phyloP scores from a whole-genome alignment of 164 flowering plant genomes.

The Nelumbo lutea region DNA sequence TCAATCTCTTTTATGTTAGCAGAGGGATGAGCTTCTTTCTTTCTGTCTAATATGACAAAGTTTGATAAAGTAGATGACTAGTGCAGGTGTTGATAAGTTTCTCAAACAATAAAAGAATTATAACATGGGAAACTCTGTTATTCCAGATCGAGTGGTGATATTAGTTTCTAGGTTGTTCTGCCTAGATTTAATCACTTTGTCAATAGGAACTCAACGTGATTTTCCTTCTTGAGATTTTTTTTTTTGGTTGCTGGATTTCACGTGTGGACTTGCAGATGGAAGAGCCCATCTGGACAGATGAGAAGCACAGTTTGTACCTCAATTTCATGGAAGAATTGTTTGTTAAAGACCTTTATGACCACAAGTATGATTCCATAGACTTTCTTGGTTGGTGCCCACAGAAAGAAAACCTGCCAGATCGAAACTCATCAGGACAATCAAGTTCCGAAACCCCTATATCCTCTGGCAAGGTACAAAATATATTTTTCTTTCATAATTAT shows the following conservation, averaged over 20 bases:
- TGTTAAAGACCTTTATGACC: slow-evolving; percentile 44
- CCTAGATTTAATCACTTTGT: background rate
- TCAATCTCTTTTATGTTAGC: too few species aligned
- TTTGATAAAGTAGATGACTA: too few species aligned
- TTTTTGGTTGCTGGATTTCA: background rate
- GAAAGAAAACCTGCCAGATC: slow-evolving; percentile 15
- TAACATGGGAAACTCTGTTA: background rate
- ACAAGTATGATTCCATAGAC: slow-evolving; percentile 31
- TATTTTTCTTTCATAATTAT: background rate
- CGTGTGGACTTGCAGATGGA: slow-evolving; percentile 27
- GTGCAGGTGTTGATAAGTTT: too few species aligned
- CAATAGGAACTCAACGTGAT: background rate
- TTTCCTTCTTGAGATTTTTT: background rate
- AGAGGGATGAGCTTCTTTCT: too few species aligned
- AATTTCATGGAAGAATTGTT: slow-evolving; percentile 82
- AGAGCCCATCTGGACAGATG: slow-evolving; percentile 69
- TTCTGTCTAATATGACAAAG: too few species aligned
- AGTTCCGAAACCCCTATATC: slow-evolving; percentile 11
- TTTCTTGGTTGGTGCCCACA: slow-evolving; percentile 21
- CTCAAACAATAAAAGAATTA: too few species aligned
- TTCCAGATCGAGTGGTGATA: background rate
- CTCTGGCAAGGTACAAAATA: slow-evolving; percentile 51
- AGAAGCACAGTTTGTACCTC: slow-evolving; percentile 80
- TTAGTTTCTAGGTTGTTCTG: background rate
- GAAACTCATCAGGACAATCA: slow-evolving; percentile 17